Base-by-base conservation (phyloP, 169 alveolate genomes). In the Plasmodium blacklocki region DNA sequence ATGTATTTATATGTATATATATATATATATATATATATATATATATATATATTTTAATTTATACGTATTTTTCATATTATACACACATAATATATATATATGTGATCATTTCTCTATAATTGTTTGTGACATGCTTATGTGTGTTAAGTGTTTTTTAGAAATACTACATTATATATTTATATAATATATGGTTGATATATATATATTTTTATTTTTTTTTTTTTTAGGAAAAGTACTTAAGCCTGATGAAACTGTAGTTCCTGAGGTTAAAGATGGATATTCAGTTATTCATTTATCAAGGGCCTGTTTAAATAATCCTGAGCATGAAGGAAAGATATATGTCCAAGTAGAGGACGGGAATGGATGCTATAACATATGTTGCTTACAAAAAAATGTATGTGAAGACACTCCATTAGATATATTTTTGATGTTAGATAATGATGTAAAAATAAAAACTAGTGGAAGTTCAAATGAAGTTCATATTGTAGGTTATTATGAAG, bases 381-480 rank as follows among this genome's bases (percentile, higher is more conserved):
- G 94, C 39, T 91, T 96, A 66, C 97, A 96, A 88, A 96, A 96
- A 78, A 97, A 95, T 63, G 96, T 96, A 15, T 88, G 93, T 47
- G 98, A 96, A 80, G 95, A 86, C 72, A 96, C 97, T 43, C 93
- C 92, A 18, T 88, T 96, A 62, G 98, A 96, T 74, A 73, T 96
- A n/a, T 96, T 96, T 91, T 89, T 96, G 73, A 95, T 98, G 60
- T 88, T 97, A 26, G 89, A 76, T 23, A 93, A 96, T 49, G 97
- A 93, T 63, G 85, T 96, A 29, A 93, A 95, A 73, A 73, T 96
- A 39, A 88, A 95, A 56, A 89, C 96, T 0, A 96, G 94, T 93
- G 97, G 98, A 5, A 98, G 96, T 50, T 91, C 89, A 86, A 95
- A 95, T 92, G 98, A 96, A 75, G 98, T 96, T 5, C 98, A 96